phyloP scores from a whole-genome alignment of 208 protist species.

The Trypanosoma melophagium region DNA sequence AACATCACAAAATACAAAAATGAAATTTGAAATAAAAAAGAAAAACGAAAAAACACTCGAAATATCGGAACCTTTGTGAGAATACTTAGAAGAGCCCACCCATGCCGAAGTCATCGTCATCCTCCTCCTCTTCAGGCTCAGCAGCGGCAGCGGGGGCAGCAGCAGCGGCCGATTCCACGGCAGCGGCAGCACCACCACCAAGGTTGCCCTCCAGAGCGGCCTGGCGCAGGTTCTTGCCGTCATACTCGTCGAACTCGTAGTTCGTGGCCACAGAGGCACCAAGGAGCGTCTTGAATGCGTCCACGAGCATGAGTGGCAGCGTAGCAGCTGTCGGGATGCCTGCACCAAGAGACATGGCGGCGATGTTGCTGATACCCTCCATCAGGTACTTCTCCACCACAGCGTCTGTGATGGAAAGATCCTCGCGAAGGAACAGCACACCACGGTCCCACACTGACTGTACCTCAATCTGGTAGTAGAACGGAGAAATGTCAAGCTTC shows the following conservation, averaged over 20 bases:
- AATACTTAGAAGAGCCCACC: constrained; percentile 82
- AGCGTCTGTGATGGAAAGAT: constrained; percentile 95
- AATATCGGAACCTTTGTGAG: not conserved
- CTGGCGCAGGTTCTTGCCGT: constrained; percentile 88
- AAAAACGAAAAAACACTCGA: constrained; percentile 26
- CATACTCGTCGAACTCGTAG: constrained; percentile 89
- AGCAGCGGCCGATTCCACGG: constrained; percentile 43
- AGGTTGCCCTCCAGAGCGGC: constrained; percentile 83
- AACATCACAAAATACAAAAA: constrained; percentile 13
- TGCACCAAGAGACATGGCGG: constrained; percentile 94
- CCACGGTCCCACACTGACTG: constrained; percentile 96
- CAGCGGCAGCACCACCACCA: constrained; percentile 72
- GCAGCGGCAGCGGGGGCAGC: constrained; percentile 37
- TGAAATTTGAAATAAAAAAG: constrained; percentile 3
- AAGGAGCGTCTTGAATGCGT: constrained; percentile 98
- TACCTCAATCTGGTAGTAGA: constrained; percentile 97
- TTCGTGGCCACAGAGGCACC: constrained; percentile 93
- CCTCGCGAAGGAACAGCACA: constrained; percentile 89
- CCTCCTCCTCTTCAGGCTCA: constrained; percentile 67
- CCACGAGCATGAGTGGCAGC: constrained; percentile 94
- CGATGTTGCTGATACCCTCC: constrained; percentile 91
- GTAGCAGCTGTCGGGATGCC: constrained; percentile 94
- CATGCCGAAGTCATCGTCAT: constrained; percentile 84
- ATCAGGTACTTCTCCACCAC: constrained; percentile 88
- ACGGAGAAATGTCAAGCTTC: constrained; percentile 99